These are phyloP conservation scores for Pezicula neosporulosa DNA, from an alignment of 2,329 filamentous ascomycete species.

Conservation along the genomic window DNA sequence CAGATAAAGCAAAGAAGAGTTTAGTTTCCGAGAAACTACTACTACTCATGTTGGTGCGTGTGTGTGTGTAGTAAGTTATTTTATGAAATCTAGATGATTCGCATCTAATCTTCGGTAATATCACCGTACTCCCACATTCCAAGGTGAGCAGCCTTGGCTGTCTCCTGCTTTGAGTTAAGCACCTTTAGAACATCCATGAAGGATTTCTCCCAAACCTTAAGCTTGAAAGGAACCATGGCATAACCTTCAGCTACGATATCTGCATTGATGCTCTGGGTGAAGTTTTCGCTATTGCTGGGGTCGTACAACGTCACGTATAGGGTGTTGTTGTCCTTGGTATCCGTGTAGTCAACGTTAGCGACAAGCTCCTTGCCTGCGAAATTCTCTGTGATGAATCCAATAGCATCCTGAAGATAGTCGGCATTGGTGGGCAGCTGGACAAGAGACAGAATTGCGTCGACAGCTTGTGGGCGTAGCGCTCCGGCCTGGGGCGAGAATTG, in stretches of 20 bases:
- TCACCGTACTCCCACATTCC: slow-evolving; percentile 99
- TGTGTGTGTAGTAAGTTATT: too few species aligned
- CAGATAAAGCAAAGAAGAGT: too few species aligned
- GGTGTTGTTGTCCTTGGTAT: slow-evolving; percentile 73
- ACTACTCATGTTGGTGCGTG: too few species aligned
- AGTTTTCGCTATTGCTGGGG: slow-evolving; percentile 56
- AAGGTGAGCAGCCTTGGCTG: slow-evolving; percentile 74
- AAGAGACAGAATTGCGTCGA: slow-evolving; percentile 83
- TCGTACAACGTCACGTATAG: slow-evolving; percentile 89
- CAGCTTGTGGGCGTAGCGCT: slow-evolving; percentile 82
- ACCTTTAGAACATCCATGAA: slow-evolving; percentile 69
- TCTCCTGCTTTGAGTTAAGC: slow-evolving; percentile 68
- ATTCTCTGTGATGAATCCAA: slow-evolving; percentile 70
- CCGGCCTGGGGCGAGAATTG: slow-evolving; percentile 66
- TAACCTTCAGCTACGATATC: slow-evolving; percentile 80
- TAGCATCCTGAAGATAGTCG: slow-evolving; percentile 81
- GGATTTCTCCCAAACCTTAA: slow-evolving; percentile 85
- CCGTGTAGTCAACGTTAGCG: slow-evolving; percentile 84
- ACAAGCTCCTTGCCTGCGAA: slow-evolving; percentile 77
- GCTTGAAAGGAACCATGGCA: slow-evolving; percentile 87
- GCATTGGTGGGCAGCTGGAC: slow-evolving; percentile 79
- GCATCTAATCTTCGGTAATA: slow-evolving; percentile 74
- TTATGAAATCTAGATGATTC: background rate
- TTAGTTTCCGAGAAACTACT: too few species aligned
- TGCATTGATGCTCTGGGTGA: slow-evolving; percentile 82